A percentile compares a stretch with the other conserved stretches of the same genome.
phyloP scores from a whole-genome alignment of 768 basidiomycete genomes.

The Paxillus ammoniavirescens region DNA sequence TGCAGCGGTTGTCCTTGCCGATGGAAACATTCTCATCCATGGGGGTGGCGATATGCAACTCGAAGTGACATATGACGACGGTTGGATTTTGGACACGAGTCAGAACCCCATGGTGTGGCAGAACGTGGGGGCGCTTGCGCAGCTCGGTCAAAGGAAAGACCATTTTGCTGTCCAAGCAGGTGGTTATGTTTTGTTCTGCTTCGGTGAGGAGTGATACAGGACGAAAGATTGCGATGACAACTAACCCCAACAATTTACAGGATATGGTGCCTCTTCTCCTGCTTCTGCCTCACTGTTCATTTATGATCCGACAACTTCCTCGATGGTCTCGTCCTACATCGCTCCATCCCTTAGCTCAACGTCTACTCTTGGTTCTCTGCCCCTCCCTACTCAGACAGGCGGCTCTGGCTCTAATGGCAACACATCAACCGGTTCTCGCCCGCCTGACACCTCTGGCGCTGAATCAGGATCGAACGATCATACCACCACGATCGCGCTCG shows the following conservation, averaged over 20 bases:
- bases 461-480: constrained; percentile 19
- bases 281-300: constrained; percentile 55
- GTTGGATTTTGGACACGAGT: constrained; percentile 65
- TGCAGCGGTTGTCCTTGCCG: constrained; percentile 48
- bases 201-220: constrained; percentile 53
- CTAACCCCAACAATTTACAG: constrained; percentile 29
- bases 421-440: constrained; percentile 13
- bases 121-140: constrained; percentile 45
- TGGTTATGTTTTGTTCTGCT: constrained; percentile 68
- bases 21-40: constrained; percentile 65
- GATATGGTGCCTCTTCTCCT: constrained; percentile 31
- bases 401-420: constrained; percentile 5
- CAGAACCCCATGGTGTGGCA: constrained; percentile 62
- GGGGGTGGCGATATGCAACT: constrained; percentile 68
- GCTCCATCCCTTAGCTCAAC: constrained; percentile 32
- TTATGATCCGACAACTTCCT: constrained; percentile 40
- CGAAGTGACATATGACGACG: constrained; percentile 58
- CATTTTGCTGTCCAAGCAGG: constrained; percentile 69
- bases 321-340: constrained; percentile 43
- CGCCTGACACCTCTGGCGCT: constrained; percentile 11
- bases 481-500: constrained; percentile 55
- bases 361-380: constrained; percentile 32
- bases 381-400: constrained; percentile 33
- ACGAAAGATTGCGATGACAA: not conserved
- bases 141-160: constrained; percentile 65